Conservation (phyloP, 1,139 yeast species). For the Wickerhamomyces sp. region DNA sequence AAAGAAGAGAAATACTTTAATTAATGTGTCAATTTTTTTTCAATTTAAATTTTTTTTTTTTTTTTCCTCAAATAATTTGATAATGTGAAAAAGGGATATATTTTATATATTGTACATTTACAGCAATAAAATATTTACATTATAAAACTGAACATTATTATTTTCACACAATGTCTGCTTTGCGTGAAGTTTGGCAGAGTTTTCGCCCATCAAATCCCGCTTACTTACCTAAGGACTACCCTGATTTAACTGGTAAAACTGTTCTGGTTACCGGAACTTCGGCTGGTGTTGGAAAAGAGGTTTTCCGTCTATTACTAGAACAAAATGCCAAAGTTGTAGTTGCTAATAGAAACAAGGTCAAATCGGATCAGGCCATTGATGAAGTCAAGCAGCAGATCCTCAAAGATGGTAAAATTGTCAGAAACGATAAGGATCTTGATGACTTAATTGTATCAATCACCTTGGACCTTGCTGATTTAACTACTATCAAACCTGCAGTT, state of each 20-base stretch:
- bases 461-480: conserved; percentile 43
- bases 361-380: conserved; percentile 32
- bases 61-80: too few relatives aligned
- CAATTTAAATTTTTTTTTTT: too few relatives aligned
- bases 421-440: conserved; percentile 4
- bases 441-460: conserved; percentile 24
- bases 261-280: conserved; percentile 43
- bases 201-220: conserved; percentile 27
- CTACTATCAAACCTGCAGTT: conserved; percentile 39
- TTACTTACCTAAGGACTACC: conserved; percentile 34
- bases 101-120: too few relatives aligned
- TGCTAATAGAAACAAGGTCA: conserved; percentile 35
- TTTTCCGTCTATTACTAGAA: conserved; percentile 34
- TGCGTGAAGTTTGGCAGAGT: conserved; percentile 20
- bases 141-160: too few relatives aligned
- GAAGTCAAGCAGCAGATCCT: conserved; percentile 25
- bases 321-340: conserved; percentile 42
- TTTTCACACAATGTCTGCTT: too few relatives aligned
- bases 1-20: too few relatives aligned
- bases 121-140: too few relatives aligned
- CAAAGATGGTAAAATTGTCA: conserved; percentile 3
- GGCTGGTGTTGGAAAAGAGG: conserved; percentile 43
- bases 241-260: conserved; percentile 37
- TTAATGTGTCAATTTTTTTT: too few relatives aligned
- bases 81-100: too few relatives aligned